phyloP scores from a whole-genome alignment of 208 protist genomes.

The Leishmania major region DNA sequence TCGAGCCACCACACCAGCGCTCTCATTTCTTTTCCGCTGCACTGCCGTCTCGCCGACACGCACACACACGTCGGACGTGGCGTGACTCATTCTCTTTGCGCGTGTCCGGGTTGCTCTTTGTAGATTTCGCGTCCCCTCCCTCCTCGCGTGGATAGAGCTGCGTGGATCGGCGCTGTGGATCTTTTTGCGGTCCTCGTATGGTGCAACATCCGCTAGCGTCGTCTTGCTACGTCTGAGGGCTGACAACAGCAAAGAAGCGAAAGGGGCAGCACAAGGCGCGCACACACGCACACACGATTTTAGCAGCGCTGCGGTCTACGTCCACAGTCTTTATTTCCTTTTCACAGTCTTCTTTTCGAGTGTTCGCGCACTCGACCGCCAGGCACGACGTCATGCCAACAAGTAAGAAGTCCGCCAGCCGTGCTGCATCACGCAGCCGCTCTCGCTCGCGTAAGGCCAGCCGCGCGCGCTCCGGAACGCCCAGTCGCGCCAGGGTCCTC shows the following conservation, averaged over 20 bases:
- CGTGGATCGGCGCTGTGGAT: neutral
- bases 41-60: neutral
- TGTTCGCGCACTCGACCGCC: neutral
- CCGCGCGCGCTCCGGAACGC: constrained; percentile 6
- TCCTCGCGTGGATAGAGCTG: neutral
- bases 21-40: neutral
- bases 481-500: constrained; percentile 10
- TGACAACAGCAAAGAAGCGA: neutral
- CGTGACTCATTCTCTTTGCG: neutral
- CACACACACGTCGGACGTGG: neutral
- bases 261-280: neutral
- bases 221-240: neutral
- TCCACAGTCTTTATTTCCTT: neutral
- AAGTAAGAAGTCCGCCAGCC: constrained; percentile 44
- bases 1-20: neutral
- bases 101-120: neutral
- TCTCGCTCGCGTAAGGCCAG: constrained; percentile 35
- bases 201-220: neutral
- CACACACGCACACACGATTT: neutral
- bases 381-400: constrained; percentile 32
- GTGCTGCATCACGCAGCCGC: constrained; percentile 15
- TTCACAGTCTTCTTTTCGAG: neutral
- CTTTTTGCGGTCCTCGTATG: neutral
- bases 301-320: neutral
- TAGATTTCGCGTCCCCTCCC: neutral